These are phyloP conservation scores for Fusarium mexicanum DNA, from an alignment of 2,329 filamentous ascomycete genomes.

Conservation along the genomic window DNA sequence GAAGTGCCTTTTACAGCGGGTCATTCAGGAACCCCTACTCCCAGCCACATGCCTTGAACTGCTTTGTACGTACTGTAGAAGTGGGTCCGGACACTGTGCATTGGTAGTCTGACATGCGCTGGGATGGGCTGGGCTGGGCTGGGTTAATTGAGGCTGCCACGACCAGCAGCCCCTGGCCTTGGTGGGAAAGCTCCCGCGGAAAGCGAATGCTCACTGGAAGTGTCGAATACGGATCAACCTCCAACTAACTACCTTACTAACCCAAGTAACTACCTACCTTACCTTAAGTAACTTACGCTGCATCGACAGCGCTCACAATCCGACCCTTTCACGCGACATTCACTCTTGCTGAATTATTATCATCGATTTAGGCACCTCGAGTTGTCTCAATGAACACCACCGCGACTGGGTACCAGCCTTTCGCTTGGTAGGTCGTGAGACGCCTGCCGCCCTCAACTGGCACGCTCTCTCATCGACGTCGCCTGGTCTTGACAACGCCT, in stretches of 20 bases:
- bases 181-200: slow-evolving; percentile 33
- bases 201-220: slow-evolving; percentile 24
- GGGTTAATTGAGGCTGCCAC: slow-evolving; percentile 37
- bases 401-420: slow-evolving; percentile 33
- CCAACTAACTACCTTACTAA: neutral
- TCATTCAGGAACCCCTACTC: slow-evolving; percentile 31
- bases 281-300: neutral
- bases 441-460: slow-evolving; percentile 32
- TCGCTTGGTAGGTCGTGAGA: slow-evolving; percentile 43
- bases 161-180: slow-evolving; percentile 34
- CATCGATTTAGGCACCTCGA: slow-evolving; percentile 12
- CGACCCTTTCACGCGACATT: slow-evolving; percentile 12
- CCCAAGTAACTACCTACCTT: neutral
- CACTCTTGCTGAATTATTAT: slow-evolving; percentile 1
- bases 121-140: slow-evolving; percentile 1
- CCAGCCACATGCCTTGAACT: slow-evolving; percentile 35
- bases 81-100: slow-evolving; percentile 36
- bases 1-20: slow-evolving; percentile 29
- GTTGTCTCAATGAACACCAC: slow-evolving; percentile 37
- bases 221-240: slow-evolving; percentile 26
- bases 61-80: neutral
- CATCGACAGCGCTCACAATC: slow-evolving; percentile 25
- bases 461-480: slow-evolving; percentile 23
- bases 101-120: slow-evolving; percentile 33
- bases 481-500: slow-evolving; percentile 31